Evolutionary conservation across 1,284 basidiomycete genomes (phyloP), one percentile per base, ranked within the genome.

Genomic region (Rhodotorula sp.): DNA sequence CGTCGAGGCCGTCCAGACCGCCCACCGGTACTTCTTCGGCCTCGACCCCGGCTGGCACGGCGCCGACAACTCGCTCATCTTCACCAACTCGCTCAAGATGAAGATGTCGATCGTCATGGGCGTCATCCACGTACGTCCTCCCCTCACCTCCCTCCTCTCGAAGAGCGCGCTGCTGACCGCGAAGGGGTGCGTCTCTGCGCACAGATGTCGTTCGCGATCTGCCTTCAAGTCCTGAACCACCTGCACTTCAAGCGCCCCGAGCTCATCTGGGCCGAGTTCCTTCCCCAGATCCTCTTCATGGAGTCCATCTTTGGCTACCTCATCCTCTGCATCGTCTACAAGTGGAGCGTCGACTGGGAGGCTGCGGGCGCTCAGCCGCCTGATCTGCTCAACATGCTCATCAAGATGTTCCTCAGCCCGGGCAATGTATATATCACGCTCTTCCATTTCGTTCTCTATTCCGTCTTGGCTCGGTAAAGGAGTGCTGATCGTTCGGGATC

Each of bases 41-140:
- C 83, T 99, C 76, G 97, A 99, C 82, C 94, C 96, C 58, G 89
- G 85, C 67, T 99, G 97, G 97, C 94, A 97, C 81, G 94, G 90
- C 48, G 87, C 95, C 17, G 92, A 94, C 78, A 99, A 99, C 81
- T 85, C 85, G 1, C 86, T 99, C 70, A 89, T 98, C 67, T 99
- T 99, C 82, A 92, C 91, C 74, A 99, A 99, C 83, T 98, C 95
- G 67, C 95, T 97, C 86, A 99, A 99, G 89, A 99, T 99, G 97
- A 99, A 99, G 86, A 95, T 99, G 94, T 93, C 94, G 27, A 91
- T 99, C 80, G 89, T 99, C 66, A 84, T 99, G 70, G 97, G 97
- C 83, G 96, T 99, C 76, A 91, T 92, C 77, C 97, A 99, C 82
- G 94, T 96, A 83, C 73, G 91, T 85, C 37, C 22, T 27, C 32